Evolutionary conservation across 2,329 filamentous ascomycete genomes (phyloP).

Genomic region (Fusarium sp.): DNA sequence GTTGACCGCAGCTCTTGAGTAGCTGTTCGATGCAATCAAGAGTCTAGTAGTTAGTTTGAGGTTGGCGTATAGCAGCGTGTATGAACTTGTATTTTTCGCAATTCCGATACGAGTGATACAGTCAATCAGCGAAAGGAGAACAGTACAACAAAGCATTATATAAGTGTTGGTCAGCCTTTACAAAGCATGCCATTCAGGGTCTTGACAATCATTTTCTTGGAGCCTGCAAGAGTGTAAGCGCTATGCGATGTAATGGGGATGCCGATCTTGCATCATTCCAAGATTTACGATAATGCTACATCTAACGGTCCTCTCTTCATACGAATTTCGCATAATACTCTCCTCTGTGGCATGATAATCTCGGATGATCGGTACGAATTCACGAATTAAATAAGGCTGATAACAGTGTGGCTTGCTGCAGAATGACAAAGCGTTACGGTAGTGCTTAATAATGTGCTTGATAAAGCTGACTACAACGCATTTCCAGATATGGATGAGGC

Average conservation of each 20-base stretch:
- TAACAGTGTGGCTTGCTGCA: neutral
- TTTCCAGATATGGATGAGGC: neutral
- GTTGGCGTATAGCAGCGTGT: too few relatives aligned
- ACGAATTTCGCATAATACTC: neutral
- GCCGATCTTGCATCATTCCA: neutral
- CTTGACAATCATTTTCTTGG: too few relatives aligned
- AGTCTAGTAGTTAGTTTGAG: too few relatives aligned
- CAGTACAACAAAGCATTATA: neutral
- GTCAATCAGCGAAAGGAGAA: neutral
- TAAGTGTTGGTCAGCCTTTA: neutral
- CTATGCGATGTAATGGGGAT: neutral
- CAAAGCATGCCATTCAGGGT: neutral
- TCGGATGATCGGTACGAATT: neutral
- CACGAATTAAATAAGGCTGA: neutral
- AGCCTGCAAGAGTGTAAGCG: neutral
- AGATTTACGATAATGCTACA: neutral
- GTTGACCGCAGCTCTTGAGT: neutral
- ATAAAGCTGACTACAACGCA: neutral
- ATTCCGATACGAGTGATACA: neutral
- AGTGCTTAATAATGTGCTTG: neutral
- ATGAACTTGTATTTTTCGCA: fast-evolving
- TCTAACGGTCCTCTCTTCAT: neutral
- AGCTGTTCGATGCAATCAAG: neutral
- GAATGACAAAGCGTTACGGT: neutral
- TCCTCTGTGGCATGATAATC: too few relatives aligned